phyloP scores from a whole-genome alignment of 2,329 filamentous ascomycete genomes.

The Sarocladiaceae sp. region DNA sequence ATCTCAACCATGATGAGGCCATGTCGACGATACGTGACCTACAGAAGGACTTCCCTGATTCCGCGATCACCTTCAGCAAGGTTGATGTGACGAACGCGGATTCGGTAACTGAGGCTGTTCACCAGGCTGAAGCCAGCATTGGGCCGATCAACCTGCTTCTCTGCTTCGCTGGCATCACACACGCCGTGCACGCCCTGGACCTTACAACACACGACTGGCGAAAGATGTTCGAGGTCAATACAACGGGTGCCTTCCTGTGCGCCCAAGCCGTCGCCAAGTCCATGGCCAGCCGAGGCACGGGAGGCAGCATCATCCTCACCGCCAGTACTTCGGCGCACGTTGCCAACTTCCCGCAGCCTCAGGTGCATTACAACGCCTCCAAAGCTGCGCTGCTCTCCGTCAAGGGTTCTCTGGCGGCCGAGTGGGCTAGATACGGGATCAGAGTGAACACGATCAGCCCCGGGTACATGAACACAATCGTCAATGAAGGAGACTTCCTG shows the following conservation, averaged over 20 bases:
- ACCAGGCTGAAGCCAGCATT: constrained; percentile 6
- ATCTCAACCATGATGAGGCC: constrained; percentile 35
- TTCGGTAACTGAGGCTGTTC: constrained; percentile 12
- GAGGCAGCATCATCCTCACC: constrained; percentile 59
- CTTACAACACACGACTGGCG: constrained; percentile 55
- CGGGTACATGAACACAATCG: constrained; percentile 71
- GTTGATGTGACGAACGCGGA: constrained; percentile 16
- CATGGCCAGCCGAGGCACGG: constrained; percentile 43
- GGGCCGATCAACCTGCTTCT: constrained; percentile 17
- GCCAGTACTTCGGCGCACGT: constrained; percentile 62
- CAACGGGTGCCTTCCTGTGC: constrained; percentile 62
- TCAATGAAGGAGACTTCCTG: constrained; percentile 60
- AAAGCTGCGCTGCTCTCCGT: constrained; percentile 62
- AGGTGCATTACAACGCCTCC: constrained; percentile 64
- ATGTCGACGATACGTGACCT: constrained; percentile 8
- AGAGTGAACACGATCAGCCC: constrained; percentile 64
- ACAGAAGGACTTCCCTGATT: constrained; percentile 14
- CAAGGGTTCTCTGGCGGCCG: constrained; percentile 60
- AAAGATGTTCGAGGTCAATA: constrained; percentile 63
- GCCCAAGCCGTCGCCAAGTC: constrained; percentile 54
- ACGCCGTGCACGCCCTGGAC: constrained; percentile 53
- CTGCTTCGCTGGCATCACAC: constrained; percentile 55
- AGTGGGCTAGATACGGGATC: constrained; percentile 67
- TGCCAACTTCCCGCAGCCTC: constrained; percentile 68
- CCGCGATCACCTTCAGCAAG: constrained; percentile 9